Base-by-base conservation (phyloP, 2,329 filamentous ascomycete species). In the Fusarium sterilihyphosum region DNA sequence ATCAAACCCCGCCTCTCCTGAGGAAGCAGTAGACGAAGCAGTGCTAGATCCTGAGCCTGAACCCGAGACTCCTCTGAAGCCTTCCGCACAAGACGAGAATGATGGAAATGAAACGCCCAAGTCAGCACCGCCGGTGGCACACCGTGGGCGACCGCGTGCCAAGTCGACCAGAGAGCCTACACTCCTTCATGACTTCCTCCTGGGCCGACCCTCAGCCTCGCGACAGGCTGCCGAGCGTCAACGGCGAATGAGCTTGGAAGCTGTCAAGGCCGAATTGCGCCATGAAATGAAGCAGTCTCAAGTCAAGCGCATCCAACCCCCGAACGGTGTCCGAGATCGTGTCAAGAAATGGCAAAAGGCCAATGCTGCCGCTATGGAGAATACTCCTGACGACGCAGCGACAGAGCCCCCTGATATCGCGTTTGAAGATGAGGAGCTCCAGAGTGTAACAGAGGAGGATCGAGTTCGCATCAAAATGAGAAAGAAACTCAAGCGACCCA, bases 321-420 rank as follows among this genome's bases (percentile, higher is more conserved):
- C 90, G 0, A 88, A 89, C 8, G 89, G 89, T n/a, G 93, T 97
- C 54, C 90, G 90, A 71, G 92, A 94, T 75, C 91, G 95, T 78
- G 93, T 98, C 61, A 92, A 92, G 76, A 89, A 92, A 82, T 98
- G 95, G 95, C 94, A 98, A 82, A 92, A 92, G 79, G 87, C 92
- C 75, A 94, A 93, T 78, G 93, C 92, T 40, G 88, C 89, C 11
- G 92, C 91, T 33, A 88, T 92, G 82, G 83, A 4, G 87, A 85
- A 5, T 85, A 88, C 63, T 3, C 87, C 87, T 3, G 84, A 89
- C 38, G 86, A 87, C 31, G 82, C 86, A 12, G 85, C 88, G 11
- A 89, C 86, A 37, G 89, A 90, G 74, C 88, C 91, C 7, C 89
- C 89, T 37, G 90, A 93, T 44, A 83, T 93, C 38, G 87, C 89